Conservation (phyloP, 176 grass and related monocot genomes). For the Secale cereale region DNA sequence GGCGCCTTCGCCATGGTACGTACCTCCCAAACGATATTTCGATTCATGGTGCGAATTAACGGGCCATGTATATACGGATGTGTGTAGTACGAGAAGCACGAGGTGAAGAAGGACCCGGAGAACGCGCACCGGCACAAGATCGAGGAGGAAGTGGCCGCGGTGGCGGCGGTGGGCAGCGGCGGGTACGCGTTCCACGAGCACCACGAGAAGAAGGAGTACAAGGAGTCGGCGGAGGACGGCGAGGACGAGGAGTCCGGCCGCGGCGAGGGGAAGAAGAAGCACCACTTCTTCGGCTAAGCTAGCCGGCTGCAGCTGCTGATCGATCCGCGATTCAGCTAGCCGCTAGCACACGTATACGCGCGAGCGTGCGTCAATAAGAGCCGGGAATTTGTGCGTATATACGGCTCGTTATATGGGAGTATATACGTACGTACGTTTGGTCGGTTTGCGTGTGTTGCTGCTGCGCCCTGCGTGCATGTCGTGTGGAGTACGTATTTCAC, state of each 20-base stretch:
- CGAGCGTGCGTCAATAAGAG: background rate
- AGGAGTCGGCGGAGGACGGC: constrained; percentile 43
- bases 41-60: background rate
- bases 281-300: constrained; percentile 46
- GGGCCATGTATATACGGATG: background rate
- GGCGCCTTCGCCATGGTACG: constrained; percentile 74
- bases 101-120: constrained; percentile 86
- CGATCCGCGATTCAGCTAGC: background rate
- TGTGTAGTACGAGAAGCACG: constrained; percentile 74
- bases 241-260: constrained; percentile 37
- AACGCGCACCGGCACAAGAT: constrained; percentile 71
- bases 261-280: constrained; percentile 65
- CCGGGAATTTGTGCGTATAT: background rate
- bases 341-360: background rate
- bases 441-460: background rate
- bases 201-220: constrained; percentile 68
- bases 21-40: background rate
- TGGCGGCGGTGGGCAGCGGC: constrained; percentile 52
- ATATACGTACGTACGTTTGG: background rate
- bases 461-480: too few species aligned
- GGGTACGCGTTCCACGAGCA: constrained; percentile 83
- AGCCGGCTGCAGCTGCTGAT: background rate
- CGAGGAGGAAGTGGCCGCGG: constrained; percentile 61
- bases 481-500: too few species aligned
- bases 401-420: constrained; percentile 15